Base-by-base conservation (phyloP, 179 eudicot species). In the Patellifolia procumbens region DNA sequence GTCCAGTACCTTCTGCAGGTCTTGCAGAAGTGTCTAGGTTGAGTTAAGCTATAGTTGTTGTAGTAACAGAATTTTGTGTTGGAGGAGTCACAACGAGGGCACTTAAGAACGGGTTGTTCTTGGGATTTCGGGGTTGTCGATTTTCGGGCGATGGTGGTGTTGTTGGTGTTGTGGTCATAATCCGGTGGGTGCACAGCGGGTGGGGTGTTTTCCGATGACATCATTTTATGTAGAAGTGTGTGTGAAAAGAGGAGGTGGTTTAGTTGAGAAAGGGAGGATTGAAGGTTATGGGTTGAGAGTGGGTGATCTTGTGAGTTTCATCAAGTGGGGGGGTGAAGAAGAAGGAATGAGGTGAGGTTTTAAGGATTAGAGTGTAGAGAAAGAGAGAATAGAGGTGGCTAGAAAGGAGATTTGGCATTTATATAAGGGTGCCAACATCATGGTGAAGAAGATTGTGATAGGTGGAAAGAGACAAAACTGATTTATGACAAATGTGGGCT, bases 1-100 rank as follows among this genome's bases (percentile, higher is more conserved):
- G 97, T 92, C 97, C 96, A 92, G 84, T 92, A 92, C 55, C 97
- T 81, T 70, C 96, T 81, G 37, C 97, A 91, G 10, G 94, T 87
- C 87, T 92, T 92, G 82, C 97, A 92, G 75, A 89, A 92, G 76
- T 92, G 92, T 53, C 97, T 80, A 0, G 97, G 97, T 70, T 92
- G 97, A 4, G 88, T 76, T 26, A 91, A 82, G 83, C 95, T 92
- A 81, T 92, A 92, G 73, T 92, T 92, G 85, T 92, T 92, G 87
- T 89, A 92, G 86, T 92, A 91, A 79, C 95, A 91, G 79, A 92
- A 91, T 79, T 92, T 92, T 5, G 97, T 92, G 88, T 92, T 89
- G 3, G 86, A 61, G 7, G 97, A 92, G 64, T 89, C 94, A 16
- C 97, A 92, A 32, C 97, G 83, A 0, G 93, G 97, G 76, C 97